Evolutionary conservation across 371 early-diverging fungal species (phyloP).

Genomic region (Mortierella sp.): DNA sequence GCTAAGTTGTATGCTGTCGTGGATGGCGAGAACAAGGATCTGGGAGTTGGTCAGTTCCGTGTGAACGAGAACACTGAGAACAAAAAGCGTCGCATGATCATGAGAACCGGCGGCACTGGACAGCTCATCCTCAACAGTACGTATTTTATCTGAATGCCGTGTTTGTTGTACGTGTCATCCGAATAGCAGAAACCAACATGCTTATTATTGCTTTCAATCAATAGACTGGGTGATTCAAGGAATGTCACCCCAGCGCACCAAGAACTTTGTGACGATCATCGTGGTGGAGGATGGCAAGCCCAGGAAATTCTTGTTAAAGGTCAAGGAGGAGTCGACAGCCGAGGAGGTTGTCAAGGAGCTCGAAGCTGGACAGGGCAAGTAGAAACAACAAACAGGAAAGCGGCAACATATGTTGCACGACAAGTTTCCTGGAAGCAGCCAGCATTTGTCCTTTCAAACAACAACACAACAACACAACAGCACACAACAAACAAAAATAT

Average conservation of each 20-base stretch:
- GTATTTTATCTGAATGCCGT: constrained; percentile 17
- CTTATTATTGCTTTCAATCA: background rate
- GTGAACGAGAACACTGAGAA: constrained; percentile 44
- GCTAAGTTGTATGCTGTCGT: constrained; percentile 36
- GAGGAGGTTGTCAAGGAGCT: constrained; percentile 30
- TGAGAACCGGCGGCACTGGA: constrained; percentile 42
- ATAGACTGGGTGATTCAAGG: constrained; percentile 52
- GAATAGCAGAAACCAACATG: background rate
- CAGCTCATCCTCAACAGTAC: constrained; percentile 44
- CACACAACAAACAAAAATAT: background rate
- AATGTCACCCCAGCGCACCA: constrained; percentile 33
- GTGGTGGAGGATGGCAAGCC: constrained; percentile 46
- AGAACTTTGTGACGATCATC: constrained; percentile 38
- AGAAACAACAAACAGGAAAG: background rate
- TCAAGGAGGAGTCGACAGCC: constrained; percentile 43
- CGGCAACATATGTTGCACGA: background rate
- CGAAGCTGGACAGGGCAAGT: constrained; percentile 23
- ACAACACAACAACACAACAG: background rate
- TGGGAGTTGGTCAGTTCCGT: constrained; percentile 53
- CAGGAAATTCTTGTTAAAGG: constrained; percentile 38
- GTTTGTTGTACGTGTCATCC: background rate
- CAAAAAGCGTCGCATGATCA: constrained; percentile 54
- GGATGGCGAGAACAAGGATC: constrained; percentile 31
- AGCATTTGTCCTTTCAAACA: background rate
- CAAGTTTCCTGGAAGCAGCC: background rate